Base-by-base conservation (phyloP, 345 rosid species). In the Rhodamnia rubescens region DNA sequence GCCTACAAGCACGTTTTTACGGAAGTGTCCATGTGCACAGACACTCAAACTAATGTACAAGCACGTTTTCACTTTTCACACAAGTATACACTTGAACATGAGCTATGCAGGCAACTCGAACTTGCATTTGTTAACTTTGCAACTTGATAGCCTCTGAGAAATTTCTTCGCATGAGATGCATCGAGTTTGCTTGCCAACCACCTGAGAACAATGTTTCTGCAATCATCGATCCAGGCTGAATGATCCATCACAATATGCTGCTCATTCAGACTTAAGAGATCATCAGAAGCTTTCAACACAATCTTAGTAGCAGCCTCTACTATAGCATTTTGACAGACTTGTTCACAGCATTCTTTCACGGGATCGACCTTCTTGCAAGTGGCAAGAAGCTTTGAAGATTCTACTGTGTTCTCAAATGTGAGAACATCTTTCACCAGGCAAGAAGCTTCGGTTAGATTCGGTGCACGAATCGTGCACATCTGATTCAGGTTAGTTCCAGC, bases 261-360 rank as follows among this genome's bases (percentile, higher is more conserved):
- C 82, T 88, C 89, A 78, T 64, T 89, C 69, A 86, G 40, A 59
- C 84, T 87, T 87, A 89, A 85, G 83, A 87, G 75, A 7, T 1
- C 81, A 82, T 90, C 91, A 40, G 98, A 93, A 86, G 93, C 90
- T 89, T 91, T 94, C 69, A 89, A 81, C n/a, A 98, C 91, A 58
- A 96, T 83, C 84, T 87, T 90, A 0, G 93, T 91, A 74, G 99
- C 96, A 84, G 99, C 95, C 81, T 97, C 98, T 10, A 88, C 83
- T 90, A 96, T 96, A 12, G 99, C 96, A 88, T 90, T 92, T 64
- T 95, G 96, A 90, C 99, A 97, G 86, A 85, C 87, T 84, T 93
- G 92, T 49, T 93, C 94, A n/a, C 99, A 97, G 87, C 99, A 97
- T 90, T 97, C 99, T 87, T 91, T 96, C 78, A 97, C 96, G 2